A percentile compares a stretch with the other conserved stretches of the same genome.
phyloP scores from a whole-genome alignment of 768 basidiomycete genomes.

The Hirschioporus abietinus region DNA sequence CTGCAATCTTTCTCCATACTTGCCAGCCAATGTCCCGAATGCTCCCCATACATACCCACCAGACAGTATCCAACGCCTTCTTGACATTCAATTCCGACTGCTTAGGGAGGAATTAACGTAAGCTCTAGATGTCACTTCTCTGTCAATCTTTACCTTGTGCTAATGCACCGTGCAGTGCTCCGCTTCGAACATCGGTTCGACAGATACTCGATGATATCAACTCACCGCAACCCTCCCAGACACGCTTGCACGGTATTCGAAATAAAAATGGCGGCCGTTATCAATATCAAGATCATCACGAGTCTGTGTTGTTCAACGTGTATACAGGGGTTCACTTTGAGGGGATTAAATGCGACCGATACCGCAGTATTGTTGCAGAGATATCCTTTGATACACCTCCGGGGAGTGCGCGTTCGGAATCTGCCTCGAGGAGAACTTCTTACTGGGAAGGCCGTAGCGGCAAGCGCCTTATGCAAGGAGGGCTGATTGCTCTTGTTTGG shows the following conservation, averaged over 20 bases:
- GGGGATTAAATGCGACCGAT: constrained; percentile 38
- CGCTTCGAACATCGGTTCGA: constrained; percentile 46
- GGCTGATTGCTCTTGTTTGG: constrained; percentile 60
- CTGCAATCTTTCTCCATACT: constrained; percentile 41
- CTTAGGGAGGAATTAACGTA: constrained; percentile 69
- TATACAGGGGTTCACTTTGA: constrained; percentile 50
- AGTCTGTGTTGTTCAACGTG: constrained; percentile 56
- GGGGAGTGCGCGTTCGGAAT: constrained; percentile 41
- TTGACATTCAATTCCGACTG: constrained; percentile 73
- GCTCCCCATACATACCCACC: constrained; percentile 59
- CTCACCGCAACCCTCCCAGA: constrained; percentile 18
- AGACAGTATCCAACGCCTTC: constrained; percentile 56
- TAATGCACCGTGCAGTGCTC: constrained; percentile 33
- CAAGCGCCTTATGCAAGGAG: constrained; percentile 55
- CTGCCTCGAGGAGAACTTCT: constrained; percentile 32
- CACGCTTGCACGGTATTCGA: constrained; percentile 42
- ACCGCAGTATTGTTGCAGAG: constrained; percentile 45
- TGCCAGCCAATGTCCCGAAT: constrained; percentile 53
- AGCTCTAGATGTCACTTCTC: too few relatives aligned
- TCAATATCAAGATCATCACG: constrained; percentile 28
- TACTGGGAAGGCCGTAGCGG: constrained; percentile 62
- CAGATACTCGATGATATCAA: constrained; percentile 42
- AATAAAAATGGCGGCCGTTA: constrained; percentile 56
- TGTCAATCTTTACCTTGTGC: too few relatives aligned
- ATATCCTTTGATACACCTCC: constrained; percentile 50